Evolutionary conservation across 345 rosid species (phyloP), one percentile per base, ranked within the genome.

Genomic region (Alliaria petiolata): DNA sequence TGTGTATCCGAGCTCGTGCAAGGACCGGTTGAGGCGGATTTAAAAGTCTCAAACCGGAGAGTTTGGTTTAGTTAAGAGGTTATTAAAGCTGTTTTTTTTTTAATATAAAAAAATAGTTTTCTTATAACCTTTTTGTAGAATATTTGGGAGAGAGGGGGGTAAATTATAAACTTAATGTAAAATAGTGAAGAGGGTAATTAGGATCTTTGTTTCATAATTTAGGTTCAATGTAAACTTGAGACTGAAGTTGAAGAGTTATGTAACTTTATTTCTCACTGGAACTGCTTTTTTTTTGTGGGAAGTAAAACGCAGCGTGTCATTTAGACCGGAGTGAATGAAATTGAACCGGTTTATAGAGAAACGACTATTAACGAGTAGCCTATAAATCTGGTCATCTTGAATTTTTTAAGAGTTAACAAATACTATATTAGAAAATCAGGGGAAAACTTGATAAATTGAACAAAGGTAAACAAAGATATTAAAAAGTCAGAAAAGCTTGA

Each of bases 1-100:
- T 50, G 83, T 92, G 72, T 87, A 71, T 79, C 99, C 99, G 1
- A 83, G 86, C 68, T 81, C 76, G 50, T 84, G 76, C 39, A 85
- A 75, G 80, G 86, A 81, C 67, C 82, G 83, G 90, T 82, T 89
- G 54, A 79, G 54, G 82, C 85, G 63, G 71, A 74, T 85, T 89
- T 89, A 51, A 83, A 53, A 62, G 25, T 22, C 28, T 72, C 74
- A 22, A 59, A 61, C 61, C 15, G 19, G 47, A n/a, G n/a, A 11
- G 59, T 28, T 20, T 34, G 58, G 51, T 76, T 79, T 65, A 64
- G 78, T 78, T 25, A 61, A 57, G 52, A 61, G 79, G 75, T 69
- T 62, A 11, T 20, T 4, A 53, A 60, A 75, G 74, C 25, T 22
- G 25, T 22, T 22, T n/a, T n/a, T n/a, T n/a, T n/a, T n/a, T n/a